Evolutionary conservation across 148 eudicot genomes (phyloP).

Genomic region (Rhododendron williamsianum): DNA sequence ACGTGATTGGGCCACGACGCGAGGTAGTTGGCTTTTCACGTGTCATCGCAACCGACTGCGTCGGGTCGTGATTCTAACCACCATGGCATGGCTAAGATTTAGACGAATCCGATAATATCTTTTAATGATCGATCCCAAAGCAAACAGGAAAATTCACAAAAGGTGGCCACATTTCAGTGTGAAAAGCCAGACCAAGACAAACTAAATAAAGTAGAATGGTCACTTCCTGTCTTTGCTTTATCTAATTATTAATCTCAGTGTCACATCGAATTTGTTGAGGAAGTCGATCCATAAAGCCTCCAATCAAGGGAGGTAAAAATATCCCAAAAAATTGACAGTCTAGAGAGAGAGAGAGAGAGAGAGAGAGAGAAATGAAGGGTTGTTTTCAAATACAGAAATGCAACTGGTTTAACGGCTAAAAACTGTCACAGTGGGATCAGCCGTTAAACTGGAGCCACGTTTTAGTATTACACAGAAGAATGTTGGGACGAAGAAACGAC

Average conservation of each 20-base stretch:
- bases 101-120: neutral
- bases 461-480: neutral
- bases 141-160: neutral
- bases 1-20: neutral
- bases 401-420: conserved; percentile 10
- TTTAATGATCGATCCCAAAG: neutral
- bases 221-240: neutral
- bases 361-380: neutral
- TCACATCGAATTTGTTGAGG: neutral
- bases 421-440: neutral
- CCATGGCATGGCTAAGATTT: neutral
- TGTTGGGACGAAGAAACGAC: neutral
- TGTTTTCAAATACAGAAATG: neutral
- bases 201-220: neutral
- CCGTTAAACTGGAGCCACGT: conserved; percentile 1
- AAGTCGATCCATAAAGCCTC: neutral
- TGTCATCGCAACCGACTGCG: neutral
- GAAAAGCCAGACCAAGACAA: neutral
- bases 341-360: neutral
- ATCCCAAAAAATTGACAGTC: neutral
- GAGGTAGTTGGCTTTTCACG: neutral
- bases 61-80: neutral
- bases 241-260: neutral
- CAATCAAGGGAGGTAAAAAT: neutral
- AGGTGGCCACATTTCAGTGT: neutral